Evolutionary conservation across 208 protist species (phyloP).

Genomic region (Wallacemonas sp.): DNA sequence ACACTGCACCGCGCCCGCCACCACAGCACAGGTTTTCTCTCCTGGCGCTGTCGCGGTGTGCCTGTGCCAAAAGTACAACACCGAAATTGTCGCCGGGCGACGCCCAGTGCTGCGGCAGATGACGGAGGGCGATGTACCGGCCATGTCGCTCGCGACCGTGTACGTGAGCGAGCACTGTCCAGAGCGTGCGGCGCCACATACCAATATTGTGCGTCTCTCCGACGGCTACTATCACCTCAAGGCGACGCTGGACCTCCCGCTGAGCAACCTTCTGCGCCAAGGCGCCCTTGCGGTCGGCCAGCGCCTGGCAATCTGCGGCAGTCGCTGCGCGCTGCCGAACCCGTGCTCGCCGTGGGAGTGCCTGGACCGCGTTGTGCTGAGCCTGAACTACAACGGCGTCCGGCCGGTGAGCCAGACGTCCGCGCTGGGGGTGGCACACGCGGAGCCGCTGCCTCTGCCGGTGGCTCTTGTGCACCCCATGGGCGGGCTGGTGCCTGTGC

Average conservation of each 20-base stretch:
- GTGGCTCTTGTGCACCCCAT: slow-evolving; percentile 51
- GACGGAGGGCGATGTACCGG: slow-evolving; percentile 64
- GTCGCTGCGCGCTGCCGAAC: slow-evolving; percentile 40
- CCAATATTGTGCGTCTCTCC: slow-evolving; percentile 50
- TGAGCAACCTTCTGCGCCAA: slow-evolving; percentile 67
- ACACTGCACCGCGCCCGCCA: slow-evolving; percentile 2
- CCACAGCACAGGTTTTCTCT: slow-evolving; percentile 30
- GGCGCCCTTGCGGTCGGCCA: slow-evolving; percentile 53
- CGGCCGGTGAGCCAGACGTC: slow-evolving; percentile 40
- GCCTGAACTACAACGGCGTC: slow-evolving; percentile 84
- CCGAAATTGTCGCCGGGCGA: slow-evolving; percentile 66
- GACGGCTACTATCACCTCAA: slow-evolving; percentile 80
- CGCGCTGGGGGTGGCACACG: slow-evolving; percentile 54
- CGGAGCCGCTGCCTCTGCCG: slow-evolving; percentile 49
- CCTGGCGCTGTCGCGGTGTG: slow-evolving; percentile 29
- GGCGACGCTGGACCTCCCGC: slow-evolving; percentile 67
- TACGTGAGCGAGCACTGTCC: slow-evolving; percentile 44
- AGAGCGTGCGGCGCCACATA: slow-evolving; percentile 61
- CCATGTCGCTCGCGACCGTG: slow-evolving; percentile 57
- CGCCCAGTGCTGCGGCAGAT: slow-evolving; percentile 70
- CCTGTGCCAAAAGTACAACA: slow-evolving; percentile 81
- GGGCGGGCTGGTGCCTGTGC: slow-evolving; percentile 72
- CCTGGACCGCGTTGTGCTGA: slow-evolving; percentile 41
- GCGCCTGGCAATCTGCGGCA: slow-evolving; percentile 71
- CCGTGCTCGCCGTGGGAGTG: slow-evolving; percentile 65